A percentile compares a stretch with the other conserved stretches of the same genome.
Evolutionary conservation across 2,329 filamentous ascomycete genomes (phyloP).

Genomic region (Biscogniauxia sp.): DNA sequence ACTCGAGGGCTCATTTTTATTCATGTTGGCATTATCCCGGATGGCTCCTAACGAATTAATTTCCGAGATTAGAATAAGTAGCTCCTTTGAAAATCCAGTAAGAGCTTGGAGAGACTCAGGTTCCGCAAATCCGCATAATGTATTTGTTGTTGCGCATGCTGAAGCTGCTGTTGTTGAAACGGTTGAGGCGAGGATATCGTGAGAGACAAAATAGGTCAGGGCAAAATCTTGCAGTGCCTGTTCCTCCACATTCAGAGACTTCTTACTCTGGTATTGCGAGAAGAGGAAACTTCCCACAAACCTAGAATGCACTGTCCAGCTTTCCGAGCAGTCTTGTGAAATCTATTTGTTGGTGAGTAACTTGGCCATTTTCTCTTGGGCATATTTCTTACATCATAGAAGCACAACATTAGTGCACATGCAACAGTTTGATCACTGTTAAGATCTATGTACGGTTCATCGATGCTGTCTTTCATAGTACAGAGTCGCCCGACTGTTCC

Average conservation of each 20-base stretch:
- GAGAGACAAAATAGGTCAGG: conserved; percentile 23
- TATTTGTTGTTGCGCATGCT: conserved; percentile 7
- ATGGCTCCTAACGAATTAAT: conserved; percentile 16
- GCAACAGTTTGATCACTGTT: conserved; percentile 20
- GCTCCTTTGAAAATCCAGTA: conserved; percentile 17
- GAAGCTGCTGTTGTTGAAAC: conserved; percentile 7
- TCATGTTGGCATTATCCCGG: not conserved
- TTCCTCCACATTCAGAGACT: conserved; percentile 15
- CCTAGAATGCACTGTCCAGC: conserved; percentile 28
- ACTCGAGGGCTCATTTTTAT: not conserved
- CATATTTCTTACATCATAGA: conserved; percentile 22
- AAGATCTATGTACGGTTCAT: not conserved
- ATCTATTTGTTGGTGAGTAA: conserved; percentile 16
- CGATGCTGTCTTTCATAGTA: not conserved
- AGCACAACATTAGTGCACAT: conserved; percentile 26
- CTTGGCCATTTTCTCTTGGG: not conserved
- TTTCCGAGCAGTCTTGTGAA: conserved; percentile 25
- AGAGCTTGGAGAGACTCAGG: conserved; percentile 13
- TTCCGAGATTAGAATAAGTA: conserved; percentile 19
- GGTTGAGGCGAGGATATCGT: conserved; percentile 20
- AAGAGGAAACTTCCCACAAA: conserved; percentile 22
- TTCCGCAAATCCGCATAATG: conserved; percentile 15
- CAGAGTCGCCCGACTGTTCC: conserved; percentile 10
- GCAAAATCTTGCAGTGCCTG: conserved; percentile 25
- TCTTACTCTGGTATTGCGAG: conserved; percentile 7